Conservation (phyloP, 176 grass and related monocot species). For the Stipa capillata region DNA sequence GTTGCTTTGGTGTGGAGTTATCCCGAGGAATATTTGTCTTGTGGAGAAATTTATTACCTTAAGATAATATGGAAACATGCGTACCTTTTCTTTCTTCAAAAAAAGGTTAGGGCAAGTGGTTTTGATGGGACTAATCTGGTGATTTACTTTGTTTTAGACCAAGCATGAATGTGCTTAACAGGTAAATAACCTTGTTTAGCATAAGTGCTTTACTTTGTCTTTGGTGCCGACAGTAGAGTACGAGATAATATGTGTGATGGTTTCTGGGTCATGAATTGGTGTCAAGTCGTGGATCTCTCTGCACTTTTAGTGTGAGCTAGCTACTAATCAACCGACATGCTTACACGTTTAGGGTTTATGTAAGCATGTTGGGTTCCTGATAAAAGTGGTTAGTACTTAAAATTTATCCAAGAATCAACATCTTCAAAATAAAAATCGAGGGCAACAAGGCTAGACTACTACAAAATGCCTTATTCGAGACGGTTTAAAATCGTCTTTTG, state of each 20-base stretch:
- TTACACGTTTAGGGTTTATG: neutral
- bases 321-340: neutral
- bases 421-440: neutral
- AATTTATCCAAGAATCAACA: neutral
- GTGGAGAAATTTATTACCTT: neutral
- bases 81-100: neutral
- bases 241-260: neutral
- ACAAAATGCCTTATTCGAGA: too few species aligned
- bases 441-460: neutral
- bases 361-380: neutral
- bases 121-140: neutral
- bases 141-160: neutral
- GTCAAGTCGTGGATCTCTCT: neutral
- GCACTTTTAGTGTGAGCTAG: constrained; percentile 21
- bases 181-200: neutral
- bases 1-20: constrained; percentile 9
- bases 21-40: constrained; percentile 18
- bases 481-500: too few species aligned
- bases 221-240: neutral
- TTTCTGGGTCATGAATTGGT: constrained; percentile 5
- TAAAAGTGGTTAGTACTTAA: neutral
- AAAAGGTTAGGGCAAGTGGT: neutral
- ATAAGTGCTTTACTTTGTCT: neutral
- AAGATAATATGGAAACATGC: neutral
- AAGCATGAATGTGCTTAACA: neutral